Base-by-base conservation (phyloP, 768 basidiomycete genomes). In the Ramaria rubella region DNA sequence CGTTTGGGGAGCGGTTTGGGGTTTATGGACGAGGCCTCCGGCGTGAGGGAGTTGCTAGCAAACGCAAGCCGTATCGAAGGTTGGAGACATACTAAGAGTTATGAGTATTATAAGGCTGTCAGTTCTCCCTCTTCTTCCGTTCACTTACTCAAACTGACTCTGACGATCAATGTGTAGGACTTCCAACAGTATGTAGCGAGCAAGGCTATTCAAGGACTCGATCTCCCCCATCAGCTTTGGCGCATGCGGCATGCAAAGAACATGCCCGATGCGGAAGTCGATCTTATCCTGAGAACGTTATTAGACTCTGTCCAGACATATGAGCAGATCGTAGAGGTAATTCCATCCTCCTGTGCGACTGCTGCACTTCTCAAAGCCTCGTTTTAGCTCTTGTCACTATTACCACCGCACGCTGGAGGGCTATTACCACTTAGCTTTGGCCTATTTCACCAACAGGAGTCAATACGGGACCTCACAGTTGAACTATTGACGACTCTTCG, bases 61-160 rank as follows among this genome's bases (percentile, higher is more conserved):
- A 93, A 94, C 62, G 82, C 85, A 1, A 82, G 83, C 63, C 81
- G 95, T 33, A 92, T 98, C 36, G 96, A 98, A 65, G 94, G 87
- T 7, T 99, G 95, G 95, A 75, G 89, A 60, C 80, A 80, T 65
- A 95, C 90, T 4, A 82, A 81, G 60, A 84, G 81, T 53, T 96
- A 97, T 69, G 77, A 81, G 54, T 80, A 88, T 59, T 87, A 75
- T 63, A 77, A 83, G 55, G 71, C 73, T 69, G 94, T 94, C 61
- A 59, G 80, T 72, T 3, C 6, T 29, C 55, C 66, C 2, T 19
- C 24, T 2, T 19, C 23, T 12, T 8, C n/a, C 46, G 17, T 27
- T 27, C 29, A 27, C 27, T n/a, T n/a, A 5, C 24, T 26, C 24
- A 6, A 4, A 48, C 27, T n/a, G n/a, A n/a, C n/a, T n/a, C n/a